Evolutionary conservation across 2,329 filamentous ascomycete species (phyloP), one percentile per base, ranked within the genome.

Genomic region (Alternaria sp.): DNA sequence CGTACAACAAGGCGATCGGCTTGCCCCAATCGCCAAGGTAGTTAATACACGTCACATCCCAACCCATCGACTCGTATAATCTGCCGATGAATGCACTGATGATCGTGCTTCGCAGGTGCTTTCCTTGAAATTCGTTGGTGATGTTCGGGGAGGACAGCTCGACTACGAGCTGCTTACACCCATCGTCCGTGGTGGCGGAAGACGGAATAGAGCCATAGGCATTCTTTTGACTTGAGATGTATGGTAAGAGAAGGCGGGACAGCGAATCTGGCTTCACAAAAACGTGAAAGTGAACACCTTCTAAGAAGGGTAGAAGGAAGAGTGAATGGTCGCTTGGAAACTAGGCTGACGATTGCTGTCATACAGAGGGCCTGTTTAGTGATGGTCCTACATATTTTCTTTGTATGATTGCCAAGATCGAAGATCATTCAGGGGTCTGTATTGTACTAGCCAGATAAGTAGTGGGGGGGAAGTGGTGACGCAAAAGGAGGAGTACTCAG

Each of bases 121-220:
- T 85, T 23, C 84, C 86, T 65, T 89, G 84, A 70, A 90, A 89
- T 14, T 87, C 89, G 74, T 89, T 90, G 29, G 88, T 88, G 54
- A 92, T 90, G 71, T 92, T 92, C 29, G 90, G 90, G 0, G 88
- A 91, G 1, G 88, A 90, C 70, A 91, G 91, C 68, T 92, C 90
- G 63, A 92, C 82, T 31, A 92, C 81, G 3, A 84, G 71, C 58
- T 81, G 83, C 78, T 88, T 88, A 56, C 79, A 79, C 57, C 80
- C 83, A 56, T 80, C 76, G 44, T 79, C 80, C 2, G 83, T n/a
- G 10, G 14, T 7, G 4, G 21, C n/a, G n/a, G n/a, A n/a, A n/a
- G n/a, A n/a, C n/a, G n/a, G n/a, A n/a, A n/a, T n/a, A n/a, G n/a
- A 34, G 21, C 89, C 89, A 63, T 85, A 93, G 5, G 77, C 75